Conservation (phyloP, 2,329 filamentous ascomycete genomes). For the Claviceps digitariae region DNA sequence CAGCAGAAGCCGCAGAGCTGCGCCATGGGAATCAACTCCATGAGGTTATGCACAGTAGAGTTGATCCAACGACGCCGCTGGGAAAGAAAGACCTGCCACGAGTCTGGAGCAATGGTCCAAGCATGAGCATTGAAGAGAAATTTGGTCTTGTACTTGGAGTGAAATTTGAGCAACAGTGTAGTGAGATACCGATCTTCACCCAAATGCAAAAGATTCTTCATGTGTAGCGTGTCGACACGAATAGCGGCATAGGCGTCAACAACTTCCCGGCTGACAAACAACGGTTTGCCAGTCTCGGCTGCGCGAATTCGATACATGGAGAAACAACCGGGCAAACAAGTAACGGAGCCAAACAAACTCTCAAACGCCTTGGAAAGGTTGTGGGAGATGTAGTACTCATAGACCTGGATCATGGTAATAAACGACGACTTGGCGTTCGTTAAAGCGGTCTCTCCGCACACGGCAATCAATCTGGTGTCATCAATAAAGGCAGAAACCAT, state of each 20-base stretch:
- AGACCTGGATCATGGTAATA: constrained; percentile 98
- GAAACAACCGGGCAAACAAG: constrained; percentile 96
- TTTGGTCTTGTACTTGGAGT: constrained; percentile 95
- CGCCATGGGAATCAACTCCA: constrained; percentile 83
- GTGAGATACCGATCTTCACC: constrained; percentile 97
- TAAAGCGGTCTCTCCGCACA: constrained; percentile 88
- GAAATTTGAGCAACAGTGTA: constrained; percentile 82
- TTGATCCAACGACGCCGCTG: constrained; percentile 99
- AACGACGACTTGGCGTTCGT: constrained; percentile 89
- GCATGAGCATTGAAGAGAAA: constrained; percentile 86
- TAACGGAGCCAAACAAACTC: constrained; percentile 91
- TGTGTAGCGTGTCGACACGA: constrained; percentile 93
- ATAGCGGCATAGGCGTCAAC: constrained; percentile 81
- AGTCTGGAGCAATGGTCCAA: constrained; percentile 94
- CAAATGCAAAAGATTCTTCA: constrained; percentile 94
- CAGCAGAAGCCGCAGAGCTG: constrained; percentile 99
- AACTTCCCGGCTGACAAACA: constrained; percentile 90
- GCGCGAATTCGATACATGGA: constrained; percentile 97
- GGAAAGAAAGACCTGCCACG: constrained; percentile 87
- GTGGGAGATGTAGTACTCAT: constrained; percentile 99
- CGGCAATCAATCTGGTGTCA: constrained; percentile 83
- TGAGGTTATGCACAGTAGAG: constrained; percentile 94
- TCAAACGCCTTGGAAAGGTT: constrained; percentile 95
- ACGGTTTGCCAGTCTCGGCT: constrained; percentile 83
- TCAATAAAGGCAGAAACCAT: constrained; percentile 85